These are phyloP conservation scores for Setomelanomma holmii DNA, from an alignment of 2,329 filamentous ascomycete genomes.

Conservation along the genomic window DNA sequence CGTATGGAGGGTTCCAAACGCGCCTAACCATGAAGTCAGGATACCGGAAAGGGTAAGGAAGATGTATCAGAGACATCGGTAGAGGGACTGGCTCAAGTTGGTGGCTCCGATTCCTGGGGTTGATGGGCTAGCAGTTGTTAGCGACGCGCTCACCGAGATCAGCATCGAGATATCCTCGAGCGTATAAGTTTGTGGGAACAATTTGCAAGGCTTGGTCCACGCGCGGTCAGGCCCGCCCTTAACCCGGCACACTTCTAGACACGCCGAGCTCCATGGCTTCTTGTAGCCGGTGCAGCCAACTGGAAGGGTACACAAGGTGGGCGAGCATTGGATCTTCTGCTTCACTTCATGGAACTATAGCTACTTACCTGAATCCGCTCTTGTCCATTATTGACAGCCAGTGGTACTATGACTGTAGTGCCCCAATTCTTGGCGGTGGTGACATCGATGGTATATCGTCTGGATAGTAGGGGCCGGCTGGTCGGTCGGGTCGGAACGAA, in stretches of 20 bases:
- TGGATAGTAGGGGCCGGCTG: constrained; percentile 13
- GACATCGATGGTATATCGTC: constrained; percentile 35
- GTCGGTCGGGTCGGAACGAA: constrained; percentile 20
- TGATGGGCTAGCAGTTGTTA: not conserved
- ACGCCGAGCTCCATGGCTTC: too few species aligned
- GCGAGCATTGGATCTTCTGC: too few species aligned
- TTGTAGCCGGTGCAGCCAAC: too few species aligned
- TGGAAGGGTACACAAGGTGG: too few species aligned
- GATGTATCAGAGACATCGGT: not conserved
- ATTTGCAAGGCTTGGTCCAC: too few species aligned
- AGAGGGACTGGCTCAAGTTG: not conserved
- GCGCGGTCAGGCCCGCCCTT: too few species aligned
- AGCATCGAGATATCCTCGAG: too few species aligned
- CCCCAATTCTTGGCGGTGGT: constrained; percentile 4
- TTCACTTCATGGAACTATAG: too few species aligned
- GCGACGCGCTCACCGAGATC: not conserved
- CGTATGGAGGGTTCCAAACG: not conserved
- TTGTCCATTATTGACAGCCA: too few species aligned
- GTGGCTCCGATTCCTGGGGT: not conserved
- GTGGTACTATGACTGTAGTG: not conserved
- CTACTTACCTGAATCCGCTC: not conserved
- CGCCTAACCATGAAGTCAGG: not conserved
- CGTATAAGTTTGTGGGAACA: too few species aligned
- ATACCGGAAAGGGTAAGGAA: not conserved
- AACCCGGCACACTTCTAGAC: too few species aligned